These are phyloP conservation scores for Axilococcus clingmanii DNA, from an alignment of 139 green algal genomes.

Conservation along the genomic window DNA sequence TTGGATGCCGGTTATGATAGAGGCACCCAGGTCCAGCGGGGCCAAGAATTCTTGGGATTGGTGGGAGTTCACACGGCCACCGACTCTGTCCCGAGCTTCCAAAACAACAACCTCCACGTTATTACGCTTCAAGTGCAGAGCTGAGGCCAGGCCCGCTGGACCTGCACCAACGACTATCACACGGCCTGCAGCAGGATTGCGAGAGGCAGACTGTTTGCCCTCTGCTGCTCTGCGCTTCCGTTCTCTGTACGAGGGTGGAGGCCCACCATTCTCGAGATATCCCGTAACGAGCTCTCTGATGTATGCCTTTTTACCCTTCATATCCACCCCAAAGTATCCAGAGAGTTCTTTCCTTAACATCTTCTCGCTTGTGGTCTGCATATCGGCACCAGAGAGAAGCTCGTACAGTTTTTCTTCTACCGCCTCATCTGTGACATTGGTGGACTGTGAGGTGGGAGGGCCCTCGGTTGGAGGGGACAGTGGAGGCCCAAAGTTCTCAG, in stretches of 20 bases:
- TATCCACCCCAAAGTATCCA: conserved; percentile 25
- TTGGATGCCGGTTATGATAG: conserved; percentile 64
- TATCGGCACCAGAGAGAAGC: conserved; percentile 7
- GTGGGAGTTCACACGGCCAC: conserved; percentile 68
- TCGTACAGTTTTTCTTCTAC: conserved; percentile 19
- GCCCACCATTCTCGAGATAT: conserved; percentile 5
- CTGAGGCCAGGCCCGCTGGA: conserved; percentile 65
- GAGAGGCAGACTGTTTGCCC: conserved; percentile 9
- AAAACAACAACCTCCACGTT: conserved; percentile 61
- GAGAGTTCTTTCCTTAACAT: conserved; percentile 44
- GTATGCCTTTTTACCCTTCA: conserved; percentile 31
- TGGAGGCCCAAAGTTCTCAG: not conserved
- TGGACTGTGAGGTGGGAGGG: not conserved
- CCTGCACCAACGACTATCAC: conserved; percentile 75
- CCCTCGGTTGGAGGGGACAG: not conserved
- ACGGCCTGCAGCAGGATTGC: conserved; percentile 1
- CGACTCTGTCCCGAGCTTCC: conserved; percentile 67
- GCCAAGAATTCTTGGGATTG: conserved; percentile 31
- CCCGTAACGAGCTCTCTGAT: conserved; percentile 26
- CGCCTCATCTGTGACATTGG: conserved; percentile 13
- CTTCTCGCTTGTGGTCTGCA: conserved; percentile 54
- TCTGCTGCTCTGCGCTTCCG: conserved; percentile 13
- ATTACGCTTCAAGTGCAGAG: conserved; percentile 49
- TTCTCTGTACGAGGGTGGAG: conserved; percentile 2
- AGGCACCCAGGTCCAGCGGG: conserved; percentile 78